These are phyloP conservation scores for Agrocybe praecox DNA, from an alignment of 768 basidiomycete species.

Conservation along the genomic window DNA sequence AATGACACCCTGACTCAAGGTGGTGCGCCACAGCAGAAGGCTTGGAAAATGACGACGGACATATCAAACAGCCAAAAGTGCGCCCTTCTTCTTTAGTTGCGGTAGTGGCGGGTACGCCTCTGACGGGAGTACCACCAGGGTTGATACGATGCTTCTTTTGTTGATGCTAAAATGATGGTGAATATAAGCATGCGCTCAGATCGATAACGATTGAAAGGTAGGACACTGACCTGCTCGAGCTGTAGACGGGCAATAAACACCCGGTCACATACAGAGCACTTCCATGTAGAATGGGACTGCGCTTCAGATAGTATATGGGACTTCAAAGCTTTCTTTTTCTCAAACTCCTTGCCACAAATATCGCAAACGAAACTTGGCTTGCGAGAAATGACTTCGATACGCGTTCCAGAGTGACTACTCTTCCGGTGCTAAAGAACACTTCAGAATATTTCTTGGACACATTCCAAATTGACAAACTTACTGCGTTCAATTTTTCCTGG, in stretches of 20 bases:
- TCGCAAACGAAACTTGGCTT: background rate
- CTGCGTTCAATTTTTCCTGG: too few species aligned
- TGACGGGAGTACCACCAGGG: too few species aligned
- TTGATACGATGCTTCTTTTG: background rate
- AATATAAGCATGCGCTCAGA: too few species aligned
- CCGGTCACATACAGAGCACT: background rate
- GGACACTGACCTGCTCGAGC: background rate
- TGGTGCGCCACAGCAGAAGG: slow-evolving; percentile 38
- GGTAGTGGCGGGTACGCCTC: too few species aligned
- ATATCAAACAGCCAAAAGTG: background rate
- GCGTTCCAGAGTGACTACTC: background rate
- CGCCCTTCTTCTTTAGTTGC: too few species aligned
- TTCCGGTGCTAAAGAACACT: background rate
- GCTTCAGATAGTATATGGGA: background rate
- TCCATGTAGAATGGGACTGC: background rate
- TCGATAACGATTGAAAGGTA: background rate
- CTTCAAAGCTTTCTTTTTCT: background rate
- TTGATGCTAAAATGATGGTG: background rate
- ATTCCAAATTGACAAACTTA: too few species aligned
- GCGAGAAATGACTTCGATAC: background rate
- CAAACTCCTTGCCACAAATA: background rate
- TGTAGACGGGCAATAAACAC: background rate
- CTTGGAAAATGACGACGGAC: background rate
- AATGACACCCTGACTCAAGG: slow-evolving; percentile 38
- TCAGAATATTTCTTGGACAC: too few species aligned